Base-by-base conservation (phyloP, 1,139 yeast species). In the Blastobotrys elegans region DNA sequence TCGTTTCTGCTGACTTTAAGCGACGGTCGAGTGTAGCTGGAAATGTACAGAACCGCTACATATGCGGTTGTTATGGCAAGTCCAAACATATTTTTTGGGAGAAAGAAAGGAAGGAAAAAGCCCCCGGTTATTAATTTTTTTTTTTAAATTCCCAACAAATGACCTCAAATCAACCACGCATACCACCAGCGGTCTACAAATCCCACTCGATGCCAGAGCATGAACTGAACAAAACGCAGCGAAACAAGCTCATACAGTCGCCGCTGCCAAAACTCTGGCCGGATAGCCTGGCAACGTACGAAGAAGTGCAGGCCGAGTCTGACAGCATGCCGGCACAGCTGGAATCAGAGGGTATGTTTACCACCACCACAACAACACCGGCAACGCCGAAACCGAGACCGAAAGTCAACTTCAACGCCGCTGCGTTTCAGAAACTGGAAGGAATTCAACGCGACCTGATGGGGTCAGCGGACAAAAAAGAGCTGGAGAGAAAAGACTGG, bases 41-140 rank as follows among this genome's bases (percentile, higher is more conserved):
- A 57, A 16, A 63, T 33, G 43, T 66, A 66, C 27, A 66, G 53
- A 11, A 59, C 56, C n/a, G 66, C 67, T 11, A 66, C 70, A 51
- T 66, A 66, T 8, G 52, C 33, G 17, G 51, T 36, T 2, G 68
- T 63, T 10, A 61, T 49, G 3, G 46, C 39, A 21, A 56, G 37
- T 30, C 43, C 37, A 6, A 24, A 24, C 27, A 24, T 24, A 6
- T 5, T 6, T 24, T 24, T 24, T 24, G 27, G 10, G 27, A 24
- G 10, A 24, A 24, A 24, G 10, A 24, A 24, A 24, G 10, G 10
- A 24, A 24, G 10, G 10, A 24, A 24, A 24, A 24, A 24, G 10
- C n/a, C n/a, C n/a, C n/a, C n/a, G n/a, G n/a, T n/a, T n/a, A n/a
- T n/a, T n/a, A n/a, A n/a, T n/a, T n/a, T n/a, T n/a, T 4, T 30